Conservation (phyloP, 306 rosid species). For the Gillenia trifoliata region DNA sequence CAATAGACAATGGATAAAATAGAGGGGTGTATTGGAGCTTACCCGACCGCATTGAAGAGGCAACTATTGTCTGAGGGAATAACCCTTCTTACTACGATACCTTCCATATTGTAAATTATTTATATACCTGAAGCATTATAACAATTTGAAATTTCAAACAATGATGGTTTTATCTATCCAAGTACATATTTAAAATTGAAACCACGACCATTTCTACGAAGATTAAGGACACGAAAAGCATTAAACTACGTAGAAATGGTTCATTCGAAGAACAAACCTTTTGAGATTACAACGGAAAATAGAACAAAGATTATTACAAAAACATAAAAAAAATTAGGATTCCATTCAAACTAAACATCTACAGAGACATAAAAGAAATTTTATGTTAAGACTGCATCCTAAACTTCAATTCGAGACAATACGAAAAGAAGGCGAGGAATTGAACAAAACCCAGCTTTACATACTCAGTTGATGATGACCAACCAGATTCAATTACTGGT, state of each 20-base stretch:
- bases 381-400: neutral
- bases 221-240: neutral
- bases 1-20: neutral
- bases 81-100: slow-evolving; percentile 67
- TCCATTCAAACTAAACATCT: neutral
- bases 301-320: neutral
- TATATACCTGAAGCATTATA: slow-evolving; percentile 27
- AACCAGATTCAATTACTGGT: neutral
- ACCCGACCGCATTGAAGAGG: slow-evolving; percentile 97
- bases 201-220: neutral
- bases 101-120: slow-evolving; percentile 49
- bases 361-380: neutral
- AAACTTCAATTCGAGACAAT: neutral
- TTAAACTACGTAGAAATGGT: neutral
- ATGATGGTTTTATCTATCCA: neutral
- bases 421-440: neutral
- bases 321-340: neutral
- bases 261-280: neutral
- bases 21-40: slow-evolving; percentile 12
- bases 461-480: neutral
- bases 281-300: neutral
- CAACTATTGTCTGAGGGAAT: slow-evolving; percentile 92
- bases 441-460: neutral
- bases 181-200: no score
- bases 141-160: neutral